phyloP scores from a whole-genome alignment of 208 protist genomes.

The Leishmania tarentolae region DNA sequence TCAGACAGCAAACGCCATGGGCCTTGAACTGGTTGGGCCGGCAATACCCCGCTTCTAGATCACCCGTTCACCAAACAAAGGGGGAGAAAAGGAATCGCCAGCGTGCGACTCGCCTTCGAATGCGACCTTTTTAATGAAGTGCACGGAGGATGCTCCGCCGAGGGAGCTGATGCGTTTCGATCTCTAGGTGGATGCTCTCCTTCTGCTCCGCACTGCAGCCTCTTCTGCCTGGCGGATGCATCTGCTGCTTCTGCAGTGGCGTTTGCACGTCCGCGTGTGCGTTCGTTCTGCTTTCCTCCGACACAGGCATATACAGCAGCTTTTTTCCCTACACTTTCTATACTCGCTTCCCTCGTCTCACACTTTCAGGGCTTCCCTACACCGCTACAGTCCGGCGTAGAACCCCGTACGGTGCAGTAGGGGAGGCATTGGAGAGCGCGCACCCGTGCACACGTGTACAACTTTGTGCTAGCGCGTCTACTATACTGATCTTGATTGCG shows the following conservation, averaged over 20 bases:
- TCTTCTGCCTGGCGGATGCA: no score
- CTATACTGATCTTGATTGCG: not conserved
- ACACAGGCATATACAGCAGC: not conserved
- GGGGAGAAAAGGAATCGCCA: no score
- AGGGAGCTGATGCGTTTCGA: not conserved
- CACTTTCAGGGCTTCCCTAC: not conserved
- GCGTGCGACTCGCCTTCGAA: not conserved
- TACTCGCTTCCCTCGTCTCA: not conserved
- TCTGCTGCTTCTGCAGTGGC: not conserved
- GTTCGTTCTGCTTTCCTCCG: not conserved
- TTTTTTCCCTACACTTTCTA: not conserved
- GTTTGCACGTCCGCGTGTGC: not conserved
- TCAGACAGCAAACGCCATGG: not conserved
- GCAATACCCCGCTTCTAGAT: not conserved
- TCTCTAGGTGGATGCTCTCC: not conserved
- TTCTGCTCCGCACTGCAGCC: not conserved
- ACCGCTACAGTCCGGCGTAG: not conserved
- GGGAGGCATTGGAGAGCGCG: not conserved
- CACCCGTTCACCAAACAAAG: not conserved
- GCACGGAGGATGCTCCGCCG: not conserved
- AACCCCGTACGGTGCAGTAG: not conserved
- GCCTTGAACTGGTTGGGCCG: not conserved
- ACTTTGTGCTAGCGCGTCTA: constrained; percentile 1
- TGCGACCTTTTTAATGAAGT: not conserved
- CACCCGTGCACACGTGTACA: not conserved